Evolutionary conservation across 1,284 basidiomycete species (phyloP), one percentile per base, ranked within the genome.

Genomic region (Cryptococcus maquisensis): DNA sequence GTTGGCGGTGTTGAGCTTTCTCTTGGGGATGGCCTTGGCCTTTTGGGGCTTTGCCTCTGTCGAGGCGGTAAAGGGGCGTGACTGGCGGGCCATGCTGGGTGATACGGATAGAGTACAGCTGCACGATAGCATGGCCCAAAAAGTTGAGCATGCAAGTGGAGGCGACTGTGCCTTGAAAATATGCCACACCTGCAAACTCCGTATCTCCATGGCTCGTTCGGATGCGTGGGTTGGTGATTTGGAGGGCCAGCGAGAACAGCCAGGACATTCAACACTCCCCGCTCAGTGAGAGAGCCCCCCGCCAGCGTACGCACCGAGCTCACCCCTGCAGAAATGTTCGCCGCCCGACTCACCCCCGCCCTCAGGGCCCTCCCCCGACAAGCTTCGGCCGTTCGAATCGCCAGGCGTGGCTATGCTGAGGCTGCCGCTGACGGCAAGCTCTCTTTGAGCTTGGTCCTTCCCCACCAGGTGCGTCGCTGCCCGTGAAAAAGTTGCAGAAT

Each of bases 371-470:
- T 71, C 40, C 68, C 72, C 55, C 69, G 70, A 54, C 62, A 60
- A 44, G 60, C 63, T 56, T 61, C 59, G 45, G 63, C 73, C 44
- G 58, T 65, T 26, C 56, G 64, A 47, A 72, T 81, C 41, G 77
- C 85, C 59, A 81, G 84, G 64, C 84, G 91, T 74, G 87, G 89
- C 49, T 96, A 96, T 77, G 93, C 93, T 53, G 91, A 93, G 58
- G 69, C 72, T 47, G 71, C 75, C 52, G 88, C 89, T 76, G 63
- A 64, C 51, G 63, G 73, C 61, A 95, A 92, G 81, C 84, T 96
- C 60, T 89, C 91, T 79, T 85, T 96, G 61, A 91, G 90, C 28
- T 81, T 97, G 65, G 88, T 88, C 60, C 84, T 96, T 56, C 93
- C 94, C 56, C 92, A 96, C 79, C 86, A 95, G 82, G 93, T 94